phyloP scores from a whole-genome alignment of 2,329 filamentous ascomycete genomes.

The Fusarium solani-melongenae region DNA sequence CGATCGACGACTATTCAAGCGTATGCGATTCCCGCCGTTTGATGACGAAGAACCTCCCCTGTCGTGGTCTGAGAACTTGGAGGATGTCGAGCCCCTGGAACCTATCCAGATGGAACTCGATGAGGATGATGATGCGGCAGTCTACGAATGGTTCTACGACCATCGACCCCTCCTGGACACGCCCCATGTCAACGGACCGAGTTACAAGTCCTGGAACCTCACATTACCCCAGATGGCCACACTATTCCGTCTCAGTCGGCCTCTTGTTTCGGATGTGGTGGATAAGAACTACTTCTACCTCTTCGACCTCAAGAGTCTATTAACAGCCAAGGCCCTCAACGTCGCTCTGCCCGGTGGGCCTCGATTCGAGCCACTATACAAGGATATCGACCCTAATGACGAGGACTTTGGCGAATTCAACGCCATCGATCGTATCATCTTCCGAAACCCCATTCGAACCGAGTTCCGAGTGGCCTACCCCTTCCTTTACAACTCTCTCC shows the following conservation, averaged over 20 bases:
- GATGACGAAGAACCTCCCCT: slow-evolving; percentile 98
- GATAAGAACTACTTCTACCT: slow-evolving; percentile 99
- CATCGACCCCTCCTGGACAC: slow-evolving; percentile 92
- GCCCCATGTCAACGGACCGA: slow-evolving; percentile 92
- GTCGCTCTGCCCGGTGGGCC: slow-evolving; percentile 98
- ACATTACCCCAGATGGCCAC: slow-evolving; percentile 95
- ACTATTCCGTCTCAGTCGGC: slow-evolving; percentile 89
- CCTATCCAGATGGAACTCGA: slow-evolving; percentile 99
- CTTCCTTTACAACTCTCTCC: slow-evolving; percentile 95
- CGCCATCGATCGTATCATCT: slow-evolving; percentile 98
- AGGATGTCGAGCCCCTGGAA: slow-evolving; percentile 96
- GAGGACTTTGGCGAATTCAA: slow-evolving; percentile 99
- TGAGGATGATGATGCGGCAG: slow-evolving; percentile 88
- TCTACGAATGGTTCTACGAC: slow-evolving; percentile 98
- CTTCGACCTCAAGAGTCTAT: slow-evolving; percentile 93
- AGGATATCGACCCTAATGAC: slow-evolving; percentile 98
- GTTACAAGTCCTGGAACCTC: slow-evolving; percentile 96
- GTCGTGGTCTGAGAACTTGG: slow-evolving; percentile 98
- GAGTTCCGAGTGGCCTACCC: slow-evolving; percentile 96
- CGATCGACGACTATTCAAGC: slow-evolving; percentile 94
- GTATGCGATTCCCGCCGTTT: slow-evolving; percentile 98
- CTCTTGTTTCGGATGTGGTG: slow-evolving; percentile 88
- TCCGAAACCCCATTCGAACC: slow-evolving; percentile 92
- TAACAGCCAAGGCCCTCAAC: slow-evolving; percentile 96
- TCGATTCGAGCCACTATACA: slow-evolving; percentile 96